phyloP scores from a whole-genome alignment of 2,329 filamentous ascomycete species.

The Stromatinia cepivora region DNA sequence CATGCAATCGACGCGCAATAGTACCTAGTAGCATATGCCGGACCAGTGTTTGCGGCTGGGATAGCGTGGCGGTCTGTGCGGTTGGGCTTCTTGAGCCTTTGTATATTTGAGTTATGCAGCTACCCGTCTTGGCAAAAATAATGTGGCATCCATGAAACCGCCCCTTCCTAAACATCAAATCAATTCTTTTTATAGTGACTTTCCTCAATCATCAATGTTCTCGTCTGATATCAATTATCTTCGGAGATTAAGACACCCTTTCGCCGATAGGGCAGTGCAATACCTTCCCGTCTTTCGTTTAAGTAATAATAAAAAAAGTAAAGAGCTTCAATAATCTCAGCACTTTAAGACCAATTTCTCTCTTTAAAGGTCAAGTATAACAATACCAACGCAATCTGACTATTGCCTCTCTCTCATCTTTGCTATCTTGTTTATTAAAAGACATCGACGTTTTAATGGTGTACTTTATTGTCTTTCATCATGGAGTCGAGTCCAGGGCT shows the following conservation, averaged over 20 bases:
- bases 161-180: not conserved
- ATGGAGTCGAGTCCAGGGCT: not conserved
- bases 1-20: not conserved
- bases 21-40: too few relatives aligned
- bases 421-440: not conserved
- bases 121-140: not conserved
- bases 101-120: not conserved
- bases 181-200: not conserved
- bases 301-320: slow-evolving; percentile 7
- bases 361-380: not conserved
- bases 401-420: not conserved
- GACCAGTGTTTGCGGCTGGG: not conserved
- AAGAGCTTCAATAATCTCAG: not conserved
- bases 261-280: not conserved
- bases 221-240: not conserved
- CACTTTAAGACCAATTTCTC: too few relatives aligned
- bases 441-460: not conserved
- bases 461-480: not conserved
- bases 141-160: not conserved
- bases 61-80: not conserved
- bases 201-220: not conserved
- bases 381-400: not conserved
- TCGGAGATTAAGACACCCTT: not conserved
- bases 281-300: not conserved
- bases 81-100: not conserved